Evolutionary conservation across 148 eudicot species (phyloP).

Genomic region (Simmondsia chinensis): DNA sequence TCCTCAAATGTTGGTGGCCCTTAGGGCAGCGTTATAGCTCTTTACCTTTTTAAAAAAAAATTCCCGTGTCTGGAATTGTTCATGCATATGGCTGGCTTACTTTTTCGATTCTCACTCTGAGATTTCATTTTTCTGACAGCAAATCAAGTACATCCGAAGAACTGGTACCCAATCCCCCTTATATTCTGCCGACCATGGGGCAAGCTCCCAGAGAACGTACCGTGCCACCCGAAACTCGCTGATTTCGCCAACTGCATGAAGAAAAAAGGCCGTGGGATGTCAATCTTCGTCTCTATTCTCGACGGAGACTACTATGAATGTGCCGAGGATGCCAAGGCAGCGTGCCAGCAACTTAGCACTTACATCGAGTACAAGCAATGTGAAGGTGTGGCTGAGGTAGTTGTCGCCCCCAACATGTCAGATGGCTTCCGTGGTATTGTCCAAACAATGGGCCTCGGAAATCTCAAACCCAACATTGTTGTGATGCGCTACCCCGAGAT

Average conservation of each 20-base stretch:
- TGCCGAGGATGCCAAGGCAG: constrained; percentile 89
- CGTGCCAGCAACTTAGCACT: constrained; percentile 67
- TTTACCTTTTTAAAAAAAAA: too few relatives aligned
- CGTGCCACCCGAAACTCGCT: constrained; percentile 99
- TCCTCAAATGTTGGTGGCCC: too few relatives aligned
- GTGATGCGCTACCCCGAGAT: constrained; percentile 96
- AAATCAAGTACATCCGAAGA: constrained; percentile 93
- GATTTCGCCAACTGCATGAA: constrained; percentile 98
- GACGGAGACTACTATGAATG: constrained; percentile 91
- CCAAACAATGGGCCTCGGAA: constrained; percentile 98
- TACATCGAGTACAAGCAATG: constrained; percentile 91
- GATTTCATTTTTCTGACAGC: constrained; percentile 37
- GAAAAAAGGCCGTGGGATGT: constrained; percentile 99
- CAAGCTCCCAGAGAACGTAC: constrained; percentile 91
- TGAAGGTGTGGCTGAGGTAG: constrained; percentile 96
- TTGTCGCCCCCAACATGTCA: constrained; percentile 93
- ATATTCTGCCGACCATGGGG: constrained; percentile 99
- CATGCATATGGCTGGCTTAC: background rate
- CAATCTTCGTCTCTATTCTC: constrained; percentile 77
- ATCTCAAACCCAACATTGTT: constrained; percentile 92
- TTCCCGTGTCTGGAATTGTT: too few relatives aligned
- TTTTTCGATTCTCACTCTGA: background rate
- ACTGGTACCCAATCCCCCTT: constrained; percentile 98
- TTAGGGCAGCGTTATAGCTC: too few relatives aligned
- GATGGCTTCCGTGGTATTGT: constrained; percentile 82